Base-by-base conservation (phyloP, 345 rosid species). In the Microcos paniculata region DNA sequence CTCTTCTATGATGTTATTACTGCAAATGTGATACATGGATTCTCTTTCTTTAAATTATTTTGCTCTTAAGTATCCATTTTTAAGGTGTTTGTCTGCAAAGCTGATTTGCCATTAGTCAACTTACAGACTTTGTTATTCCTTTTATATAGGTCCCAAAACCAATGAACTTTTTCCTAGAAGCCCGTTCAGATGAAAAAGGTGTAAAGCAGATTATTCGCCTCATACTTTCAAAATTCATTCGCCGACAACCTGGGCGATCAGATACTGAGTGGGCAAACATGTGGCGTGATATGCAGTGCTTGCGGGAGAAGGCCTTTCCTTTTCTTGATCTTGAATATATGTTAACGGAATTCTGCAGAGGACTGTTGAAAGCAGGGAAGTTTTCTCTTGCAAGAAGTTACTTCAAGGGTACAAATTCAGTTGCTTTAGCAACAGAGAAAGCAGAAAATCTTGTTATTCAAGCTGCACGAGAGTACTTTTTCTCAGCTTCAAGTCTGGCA, bases 241-340 rank as follows among this genome's bases (percentile, higher is more conserved):
- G 97, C 23, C 85, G 94, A 76, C 98, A 92, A 74, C 95, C 92
- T 61, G 85, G 89, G 23, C 88, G 89, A 58, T 87, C 97, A 74
- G 99, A 96, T 90, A 92, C 88, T 85, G 99, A 94, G 74, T 96
- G 99, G 99, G 90, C 99, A 67, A 92, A 83, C 88, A 87, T 96
- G 98, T 96, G 98, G 99, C 92, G 91, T 59, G 97, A 96, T 84
- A 78, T 96, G 88, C 97, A 85, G 77, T 88, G 77, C 71, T 79
- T 94, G 82, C 88, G 76, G 70, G 97, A 94, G 80, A 96, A 90
- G 87, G 98, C 96, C 75, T 92, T 96, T 88, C 84, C 91, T 72
- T 96, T 92, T 81, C 87, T 96, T 52, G 95, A 96, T 75, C 90
- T 87, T 56, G 98, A 96, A 82, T 93, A 86, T 63, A 89, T 96